Conservation (phyloP, 164 flowering plant species). For the Protea cynaroides region DNA sequence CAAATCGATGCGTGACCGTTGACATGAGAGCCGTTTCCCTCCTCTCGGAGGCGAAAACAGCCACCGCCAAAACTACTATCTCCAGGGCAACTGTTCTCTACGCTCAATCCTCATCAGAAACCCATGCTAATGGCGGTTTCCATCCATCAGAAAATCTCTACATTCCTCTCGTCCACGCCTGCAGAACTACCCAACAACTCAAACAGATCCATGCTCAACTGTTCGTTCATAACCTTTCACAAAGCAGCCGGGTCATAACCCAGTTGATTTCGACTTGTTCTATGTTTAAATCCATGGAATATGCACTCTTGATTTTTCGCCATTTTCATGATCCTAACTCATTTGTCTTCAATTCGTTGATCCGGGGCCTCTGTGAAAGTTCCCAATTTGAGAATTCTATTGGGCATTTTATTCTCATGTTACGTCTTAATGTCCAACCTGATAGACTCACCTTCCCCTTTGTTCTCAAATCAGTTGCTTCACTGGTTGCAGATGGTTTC, state of each 20-base stretch:
- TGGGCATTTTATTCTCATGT: conserved; percentile 29
- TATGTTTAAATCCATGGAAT: conserved; percentile 22
- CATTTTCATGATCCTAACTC: conserved; percentile 17
- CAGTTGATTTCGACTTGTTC: conserved; percentile 38
- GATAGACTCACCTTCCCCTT: conserved; percentile 43
- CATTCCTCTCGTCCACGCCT: conserved; percentile 16
- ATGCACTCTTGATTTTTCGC: conserved; percentile 30
- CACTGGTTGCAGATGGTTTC: conserved; percentile 16
- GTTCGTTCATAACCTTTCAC: conserved; percentile 19
- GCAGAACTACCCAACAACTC: conserved; percentile 24
- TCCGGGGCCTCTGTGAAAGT: conserved; percentile 36
- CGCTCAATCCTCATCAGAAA: not conserved
- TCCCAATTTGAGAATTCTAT: conserved; percentile 18
- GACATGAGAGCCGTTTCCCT: too few relatives aligned
- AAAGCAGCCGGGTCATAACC: conserved; percentile 26
- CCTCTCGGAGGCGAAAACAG: too few relatives aligned
- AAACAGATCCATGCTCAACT: conserved; percentile 45
- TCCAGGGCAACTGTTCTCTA: too few relatives aligned
- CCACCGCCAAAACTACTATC: too few relatives aligned
- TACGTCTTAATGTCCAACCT: conserved; percentile 25
- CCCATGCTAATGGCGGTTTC: not conserved
- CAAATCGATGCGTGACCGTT: too few relatives aligned
- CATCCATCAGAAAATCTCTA: conserved; percentile 3
- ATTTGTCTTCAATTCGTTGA: conserved; percentile 39
- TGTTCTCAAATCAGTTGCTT: conserved; percentile 33